Base-by-base conservation (phyloP, 2,329 filamentous ascomycete genomes). In the Incumbomyces lentus region DNA sequence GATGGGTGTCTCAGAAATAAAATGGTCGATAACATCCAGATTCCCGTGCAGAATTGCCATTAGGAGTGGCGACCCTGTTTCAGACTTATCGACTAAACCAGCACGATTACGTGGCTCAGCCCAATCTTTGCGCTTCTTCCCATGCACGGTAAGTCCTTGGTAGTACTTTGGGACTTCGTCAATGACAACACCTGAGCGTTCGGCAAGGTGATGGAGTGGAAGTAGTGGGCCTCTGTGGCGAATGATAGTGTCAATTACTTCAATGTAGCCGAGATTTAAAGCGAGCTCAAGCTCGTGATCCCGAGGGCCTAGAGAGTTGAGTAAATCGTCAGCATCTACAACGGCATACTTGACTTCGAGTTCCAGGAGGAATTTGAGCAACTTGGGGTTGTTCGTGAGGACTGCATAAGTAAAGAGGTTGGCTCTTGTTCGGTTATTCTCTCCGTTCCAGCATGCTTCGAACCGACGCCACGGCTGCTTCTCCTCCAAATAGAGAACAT, bases 61-160 rank as follows among this genome's bases (percentile, higher is more conserved):
- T 16, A 68, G 54, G 13, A 69, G 56, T 1, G 65, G 62, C 7
- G 61, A 52, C 16, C 40, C 62, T 50, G 43, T 51, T 47, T 32
- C 55, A 11, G 31, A 10, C 17, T 26, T 34, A 12, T 47, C 11
- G 52, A 46, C 12, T 40, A 41, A 13, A 52, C 33, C 2, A 47
- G 46, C 31, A 49, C 48, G 8, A 2, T 16, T 8, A 2, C 51
- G 48, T 22, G 47, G 73, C 0, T 60, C 63, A 1, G 84, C 83
- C 86, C 86, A 93, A 55, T 89, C 85, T 30, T 70, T 68, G 40
- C 78, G 70, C 63, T 89, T 89, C 62, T 78, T 79, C 2, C 86
- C 85, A 52, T 84, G 80, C 1, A 93, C 81, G 1, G 78, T 81
- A 26, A 90, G 63, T 0, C 86, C 86, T 62, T 85, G 82, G 59